A percentile compares a stretch with the other conserved stretches of the same genome.
Conservation (phyloP, 345 rosid genomes). For the Erodium maritimum region DNA sequence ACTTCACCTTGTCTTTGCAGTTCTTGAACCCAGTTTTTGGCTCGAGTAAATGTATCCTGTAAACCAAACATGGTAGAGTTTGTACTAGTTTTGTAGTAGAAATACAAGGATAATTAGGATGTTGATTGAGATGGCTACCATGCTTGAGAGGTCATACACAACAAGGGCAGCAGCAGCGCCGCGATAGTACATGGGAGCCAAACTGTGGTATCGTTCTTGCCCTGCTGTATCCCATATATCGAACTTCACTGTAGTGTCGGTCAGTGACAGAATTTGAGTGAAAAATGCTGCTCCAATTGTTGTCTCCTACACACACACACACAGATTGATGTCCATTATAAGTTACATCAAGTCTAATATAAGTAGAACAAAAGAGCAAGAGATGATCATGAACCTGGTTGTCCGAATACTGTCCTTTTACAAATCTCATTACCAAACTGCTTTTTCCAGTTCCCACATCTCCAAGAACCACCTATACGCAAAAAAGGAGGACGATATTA, state of each 20-base stretch:
- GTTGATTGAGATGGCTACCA: slow-evolving; percentile 13
- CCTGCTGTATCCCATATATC: slow-evolving; percentile 49
- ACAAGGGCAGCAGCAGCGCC: slow-evolving; percentile 40
- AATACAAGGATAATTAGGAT: not conserved
- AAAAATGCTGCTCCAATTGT: slow-evolving; percentile 43
- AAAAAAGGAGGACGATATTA: too few relatives aligned
- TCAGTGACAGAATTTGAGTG: slow-evolving; percentile 31
- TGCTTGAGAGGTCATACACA: slow-evolving; percentile 33
- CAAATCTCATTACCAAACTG: slow-evolving; percentile 50
- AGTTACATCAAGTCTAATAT: too few relatives aligned
- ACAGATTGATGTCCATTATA: too few relatives aligned
- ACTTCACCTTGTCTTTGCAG: slow-evolving; percentile 34
- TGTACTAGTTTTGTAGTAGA: too few relatives aligned
- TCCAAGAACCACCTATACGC: slow-evolving; percentile 57
- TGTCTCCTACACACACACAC: too few relatives aligned
- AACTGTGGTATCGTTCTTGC: slow-evolving; percentile 39
- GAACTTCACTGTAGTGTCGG: slow-evolving; percentile 36
- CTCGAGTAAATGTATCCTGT: slow-evolving; percentile 34
- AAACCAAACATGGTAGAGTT: not conserved
- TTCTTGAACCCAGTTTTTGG: slow-evolving; percentile 38
- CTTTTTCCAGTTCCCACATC: slow-evolving; percentile 70
- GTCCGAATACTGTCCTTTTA: slow-evolving; percentile 54
- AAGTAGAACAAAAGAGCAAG: too few relatives aligned
- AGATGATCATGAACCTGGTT: too few relatives aligned
- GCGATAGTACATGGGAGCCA: slow-evolving; percentile 46